Evolutionary conservation across 2,329 filamentous ascomycete genomes (phyloP), one percentile per base, ranked within the genome.

Genomic region (Colletotrichum sojae): DNA sequence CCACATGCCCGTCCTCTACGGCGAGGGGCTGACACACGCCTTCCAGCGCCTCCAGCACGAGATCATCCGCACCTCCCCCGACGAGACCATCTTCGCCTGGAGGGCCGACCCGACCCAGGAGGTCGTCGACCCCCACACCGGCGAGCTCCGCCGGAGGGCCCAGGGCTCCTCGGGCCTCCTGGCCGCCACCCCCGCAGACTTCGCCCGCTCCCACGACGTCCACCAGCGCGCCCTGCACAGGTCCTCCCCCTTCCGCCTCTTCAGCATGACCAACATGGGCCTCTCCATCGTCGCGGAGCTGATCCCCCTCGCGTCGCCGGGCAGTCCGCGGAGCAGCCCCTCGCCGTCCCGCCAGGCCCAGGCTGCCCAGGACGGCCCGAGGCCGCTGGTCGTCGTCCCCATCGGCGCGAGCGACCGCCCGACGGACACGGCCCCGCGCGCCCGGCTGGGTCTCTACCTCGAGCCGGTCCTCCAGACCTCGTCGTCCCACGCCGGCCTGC

Each of bases 1-100:
- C 22, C 74, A 72, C 27, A 76, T 79, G 71, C 71, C 74, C 10
- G 64, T 75, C 12, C 67, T 74, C 1, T 78, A 78, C 55, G 75
- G 76, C 25, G 76, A 78, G 57, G 75, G 76, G 31, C 62, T 69
- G 3, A 36, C 20, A 15, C 70, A 68, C 31, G 73, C 75, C 2
- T 77, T 76, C 57, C 65, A 65, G 43, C 61, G 76, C 48, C n/a
- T 74, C 18, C 71, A 74, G 55, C 60, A 69, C 39, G 56, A 69
- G 40, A 69, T 71, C 65, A 60, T 71, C 22, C 43, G 52, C 5
- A 54, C 65, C 5, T 64, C 65, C 3, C 59, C 59, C 10, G 69
- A 71, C 60, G 65, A 71, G 25, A 65, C 69, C 5, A 63, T 71
- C 39, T 71, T 71, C 40, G 69, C 69, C 3, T 71, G 69, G 69